Base-by-base conservation (phyloP, 2,329 filamentous ascomycete species). In the Nothomitra cinnamomea region DNA sequence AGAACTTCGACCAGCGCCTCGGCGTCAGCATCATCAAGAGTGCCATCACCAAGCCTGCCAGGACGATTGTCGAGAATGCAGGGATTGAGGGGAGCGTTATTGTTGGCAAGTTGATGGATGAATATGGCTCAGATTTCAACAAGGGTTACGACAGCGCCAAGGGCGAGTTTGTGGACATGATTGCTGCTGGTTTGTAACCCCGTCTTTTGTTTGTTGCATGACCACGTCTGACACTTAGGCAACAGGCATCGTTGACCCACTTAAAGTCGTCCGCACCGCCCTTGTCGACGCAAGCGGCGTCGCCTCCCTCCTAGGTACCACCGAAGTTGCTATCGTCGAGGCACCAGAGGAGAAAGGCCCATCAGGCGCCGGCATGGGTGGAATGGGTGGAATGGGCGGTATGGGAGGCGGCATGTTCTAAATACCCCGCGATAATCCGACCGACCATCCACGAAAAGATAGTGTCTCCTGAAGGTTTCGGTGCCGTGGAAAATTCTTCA, bases 111-210 rank as follows among this genome's bases (percentile, higher is more conserved):
- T 85, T 98, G 62, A 92, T 85, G 65, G 90, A 96, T 63, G 92
- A 98, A 74, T 90, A 77, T 67, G 88, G 79, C 67, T 68, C 69
- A 60, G 89, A 98, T 72, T 98, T 98, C 81, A 94, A 95, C 85
- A 92, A 85, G 77, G 92, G 92, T 60, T 98, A 87, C 74, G 87
- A 98, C 79, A 92, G 85, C 73, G 74, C 87, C 68, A 95, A 89
- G 77, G 88, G 90, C 71, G 86, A 96, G 76, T 98, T 95, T 73
- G 88, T 95, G 61, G 90, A 98, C 76, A 96, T 98, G 92, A 95
- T 98, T 66, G 70, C 79, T 58, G 80, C 87, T 61, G 92, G 45
- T 49, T 19, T 17, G 45, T 49, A 24, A 47, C 12, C 12, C 10
- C 17, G 8, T 2, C 13, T 17, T n/a, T 1, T 35, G n/a, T 25